Evolutionary conservation across 768 basidiomycete species (phyloP).

Genomic region (Sporobolomyces pararoseus): DNA sequence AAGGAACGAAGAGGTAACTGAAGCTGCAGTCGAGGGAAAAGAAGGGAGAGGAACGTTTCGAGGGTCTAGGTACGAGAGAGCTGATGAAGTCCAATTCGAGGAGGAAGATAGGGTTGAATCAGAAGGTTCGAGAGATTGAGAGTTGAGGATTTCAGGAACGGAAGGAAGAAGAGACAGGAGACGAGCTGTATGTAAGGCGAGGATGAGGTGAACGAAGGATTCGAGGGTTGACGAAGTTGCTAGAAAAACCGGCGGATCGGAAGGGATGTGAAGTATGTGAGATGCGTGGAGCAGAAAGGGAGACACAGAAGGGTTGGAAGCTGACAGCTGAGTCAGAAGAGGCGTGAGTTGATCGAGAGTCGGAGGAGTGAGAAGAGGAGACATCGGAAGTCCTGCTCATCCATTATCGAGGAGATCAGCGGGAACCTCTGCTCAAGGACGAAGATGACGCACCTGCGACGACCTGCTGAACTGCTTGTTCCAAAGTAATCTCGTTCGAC

Average conservation of each 20-base stretch:
- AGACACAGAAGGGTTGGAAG: conserved; percentile 10
- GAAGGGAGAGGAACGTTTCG: conserved; percentile 10
- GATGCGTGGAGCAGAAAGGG: conserved; percentile 26
- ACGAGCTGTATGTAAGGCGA: background rate
- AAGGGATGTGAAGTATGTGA: conserved; percentile 10
- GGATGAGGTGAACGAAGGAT: background rate
- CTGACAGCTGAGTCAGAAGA: conserved; percentile 31
- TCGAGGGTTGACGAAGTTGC: background rate
- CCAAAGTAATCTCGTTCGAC: background rate
- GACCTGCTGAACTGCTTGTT: background rate
- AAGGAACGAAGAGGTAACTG: background rate
- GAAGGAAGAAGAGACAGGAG: background rate
- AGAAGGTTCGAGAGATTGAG: background rate
- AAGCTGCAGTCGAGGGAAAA: background rate
- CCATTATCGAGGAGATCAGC: background rate
- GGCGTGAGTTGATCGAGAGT: conserved; percentile 18
- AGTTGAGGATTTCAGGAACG: background rate
- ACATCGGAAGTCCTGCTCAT: conserved; percentile 8
- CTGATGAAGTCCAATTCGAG: conserved; percentile 1
- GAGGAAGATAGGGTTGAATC: background rate
- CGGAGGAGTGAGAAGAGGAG: background rate
- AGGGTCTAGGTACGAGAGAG: conserved; percentile 8
- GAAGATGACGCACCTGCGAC: conserved; percentile 2
- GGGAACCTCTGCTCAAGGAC: too few species aligned
- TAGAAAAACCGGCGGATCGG: too few species aligned